phyloP scores from a whole-genome alignment of 495 filamentous ascomycete genomes.

The Amphirosellinia nigrospora region DNA sequence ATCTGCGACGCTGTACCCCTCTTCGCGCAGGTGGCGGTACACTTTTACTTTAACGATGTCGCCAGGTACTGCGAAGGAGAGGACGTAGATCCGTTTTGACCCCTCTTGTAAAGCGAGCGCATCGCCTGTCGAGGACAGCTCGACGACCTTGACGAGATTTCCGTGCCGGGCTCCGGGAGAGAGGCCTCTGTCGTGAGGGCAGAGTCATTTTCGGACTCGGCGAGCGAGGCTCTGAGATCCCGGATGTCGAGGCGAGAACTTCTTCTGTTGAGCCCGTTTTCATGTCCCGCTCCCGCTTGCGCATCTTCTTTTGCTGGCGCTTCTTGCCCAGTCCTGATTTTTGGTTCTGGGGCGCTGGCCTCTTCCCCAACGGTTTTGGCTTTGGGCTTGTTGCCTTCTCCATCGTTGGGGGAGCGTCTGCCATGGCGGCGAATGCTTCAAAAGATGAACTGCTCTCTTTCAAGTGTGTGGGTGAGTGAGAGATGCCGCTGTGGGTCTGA shows the following conservation, averaged over 20 bases:
- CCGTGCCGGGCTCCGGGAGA: constrained; percentile 71
- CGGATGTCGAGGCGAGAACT: constrained; percentile 75
- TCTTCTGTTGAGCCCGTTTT: constrained; percentile 71
- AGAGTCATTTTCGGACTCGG: constrained; percentile 31
- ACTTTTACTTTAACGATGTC: constrained; percentile 81
- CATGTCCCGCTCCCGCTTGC: constrained; percentile 55
- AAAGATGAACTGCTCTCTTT: not conserved
- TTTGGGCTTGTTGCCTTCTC: not conserved
- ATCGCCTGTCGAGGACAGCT: constrained; percentile 89
- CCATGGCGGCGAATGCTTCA: constrained; percentile 13
- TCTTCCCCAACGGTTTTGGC: constrained; percentile 9
- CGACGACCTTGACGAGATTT: constrained; percentile 76
- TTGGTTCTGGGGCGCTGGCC: not conserved
- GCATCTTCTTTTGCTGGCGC: constrained; percentile 45
- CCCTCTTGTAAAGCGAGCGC: constrained; percentile 73
- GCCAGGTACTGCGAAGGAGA: constrained; percentile 84
- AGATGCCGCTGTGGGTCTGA: not conserved
- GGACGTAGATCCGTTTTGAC: constrained; percentile 78
- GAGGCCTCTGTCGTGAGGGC: constrained; percentile 17
- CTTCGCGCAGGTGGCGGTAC: constrained; percentile 64
- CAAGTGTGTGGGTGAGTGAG: not conserved
- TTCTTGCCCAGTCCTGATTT: constrained; percentile 39
- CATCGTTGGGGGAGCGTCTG: not conserved
- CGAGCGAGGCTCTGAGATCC: constrained; percentile 62
- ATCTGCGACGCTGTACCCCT: constrained; percentile 75